Evolutionary conservation across 2,329 filamentous ascomycete species (phyloP), one percentile per base, ranked within the genome.

Genomic region (Chaetothyriales sp.): DNA sequence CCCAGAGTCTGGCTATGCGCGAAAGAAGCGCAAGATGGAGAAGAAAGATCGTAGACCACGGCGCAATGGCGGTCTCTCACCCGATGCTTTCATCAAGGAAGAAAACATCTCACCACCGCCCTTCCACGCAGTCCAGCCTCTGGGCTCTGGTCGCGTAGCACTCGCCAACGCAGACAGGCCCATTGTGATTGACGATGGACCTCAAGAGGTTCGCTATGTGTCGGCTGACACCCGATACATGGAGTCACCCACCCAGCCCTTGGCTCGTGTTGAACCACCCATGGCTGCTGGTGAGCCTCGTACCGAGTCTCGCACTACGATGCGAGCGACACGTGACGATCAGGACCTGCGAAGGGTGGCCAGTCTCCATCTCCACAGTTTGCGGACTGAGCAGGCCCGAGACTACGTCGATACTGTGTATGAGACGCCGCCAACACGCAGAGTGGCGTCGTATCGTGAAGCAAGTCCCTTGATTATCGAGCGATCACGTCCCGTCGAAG

Each of bases 61-160:
- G 47, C 54, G 55, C 50, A 59, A 60, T 28, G 64, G 64, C 52
- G 59, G 59, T 50, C 64, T 64, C 19, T 66, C 70, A 54, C 66
- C 63, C 25, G 74, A 74, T 51, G 68, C 76, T 7, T 74, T 74
- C 56, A 79, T 83, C 62, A 83, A 82, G 62, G 73, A 78, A 58
- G 80, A 83, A 61, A 78, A 79, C 6, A 67, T 80, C 18, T 82
- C 80, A 10, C 80, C 80, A 18, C 77, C 77, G 44, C 75, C 76
- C 1, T 76, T 81, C 54, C 66, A 71, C 49, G 68, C 70, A 56
- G 64, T 67, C 20, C 65, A 67, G 29, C 61, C 68, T 48, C 67
- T 68, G 50, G 67, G 68, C 37, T 63, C 70, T 51, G 65, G 67
- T 46, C 61, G 63, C 52, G 58, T 53, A 44, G 65, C 64, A 46